Conservation (phyloP, 2,329 filamentous ascomycete genomes). For the Phoma sp. region DNA sequence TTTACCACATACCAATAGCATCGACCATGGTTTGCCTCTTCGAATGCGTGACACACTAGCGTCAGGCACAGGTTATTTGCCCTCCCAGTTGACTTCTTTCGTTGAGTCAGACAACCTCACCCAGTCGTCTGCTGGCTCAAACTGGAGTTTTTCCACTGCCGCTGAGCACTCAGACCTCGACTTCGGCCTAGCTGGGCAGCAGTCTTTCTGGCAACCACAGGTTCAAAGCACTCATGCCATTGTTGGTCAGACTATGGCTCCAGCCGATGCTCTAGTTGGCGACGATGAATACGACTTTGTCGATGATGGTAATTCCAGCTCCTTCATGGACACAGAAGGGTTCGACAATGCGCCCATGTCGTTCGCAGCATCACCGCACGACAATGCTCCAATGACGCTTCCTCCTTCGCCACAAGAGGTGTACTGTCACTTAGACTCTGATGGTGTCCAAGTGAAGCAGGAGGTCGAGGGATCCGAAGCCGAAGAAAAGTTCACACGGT, state of each 20-base stretch:
- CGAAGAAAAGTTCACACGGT: slow-evolving; percentile 19
- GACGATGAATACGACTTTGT: slow-evolving; percentile 15
- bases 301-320: slow-evolving; percentile 4
- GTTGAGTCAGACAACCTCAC: slow-evolving; percentile 4
- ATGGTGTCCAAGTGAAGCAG: slow-evolving; percentile 30
- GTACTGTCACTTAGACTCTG: slow-evolving; percentile 26
- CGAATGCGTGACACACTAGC: slow-evolving; percentile 3
- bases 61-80: slow-evolving; percentile 5
- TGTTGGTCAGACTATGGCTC: slow-evolving; percentile 8
- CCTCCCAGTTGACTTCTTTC: slow-evolving; percentile 7
- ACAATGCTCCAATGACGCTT: slow-evolving; percentile 15
- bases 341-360: slow-evolving; percentile 13
- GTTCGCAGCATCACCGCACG: slow-evolving; percentile 16
- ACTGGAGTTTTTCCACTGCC: slow-evolving; percentile 13
- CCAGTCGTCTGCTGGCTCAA: slow-evolving; percentile 3
- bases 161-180: slow-evolving; percentile 8
- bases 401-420: slow-evolving; percentile 28
- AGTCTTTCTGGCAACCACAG: slow-evolving; percentile 10
- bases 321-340: slow-evolving; percentile 11
- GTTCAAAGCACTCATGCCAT: slow-evolving; percentile 1
- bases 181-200: slow-evolving; percentile 3
- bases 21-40: slow-evolving; percentile 4
- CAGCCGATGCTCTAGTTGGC: slow-evolving; percentile 25
- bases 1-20: slow-evolving; percentile 1
- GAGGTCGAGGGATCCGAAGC: slow-evolving; percentile 27